Conservation (phyloP, 164 flowering plant genomes). For the Brasenia schreberi region DNA sequence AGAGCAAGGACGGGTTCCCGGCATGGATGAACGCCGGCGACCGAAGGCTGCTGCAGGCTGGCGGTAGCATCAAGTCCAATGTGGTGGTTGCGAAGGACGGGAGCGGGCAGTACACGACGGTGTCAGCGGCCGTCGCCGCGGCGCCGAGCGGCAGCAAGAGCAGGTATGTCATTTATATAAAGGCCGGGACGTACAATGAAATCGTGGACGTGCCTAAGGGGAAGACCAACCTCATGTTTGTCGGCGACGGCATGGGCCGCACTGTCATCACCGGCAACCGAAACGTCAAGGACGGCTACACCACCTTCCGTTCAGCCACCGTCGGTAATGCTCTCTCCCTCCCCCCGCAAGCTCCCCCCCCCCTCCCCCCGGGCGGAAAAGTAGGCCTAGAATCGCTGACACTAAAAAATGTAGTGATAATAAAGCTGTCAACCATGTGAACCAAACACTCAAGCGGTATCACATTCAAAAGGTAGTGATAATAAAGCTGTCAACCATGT, state of each 20-base stretch:
- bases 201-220: constrained; percentile 9
- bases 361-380: not conserved
- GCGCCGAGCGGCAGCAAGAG: constrained; percentile 16
- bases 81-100: constrained; percentile 56
- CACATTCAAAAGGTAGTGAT: too few relatives aligned
- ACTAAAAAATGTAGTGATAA: too few relatives aligned
- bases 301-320: constrained; percentile 24
- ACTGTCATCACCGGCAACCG: constrained; percentile 28
- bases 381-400: not conserved
- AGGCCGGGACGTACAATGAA: constrained; percentile 42
- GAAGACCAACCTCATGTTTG: constrained; percentile 19
- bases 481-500: too few relatives aligned
- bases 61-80: constrained; percentile 16
- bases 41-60: constrained; percentile 18
- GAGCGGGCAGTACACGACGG: constrained; percentile 34
- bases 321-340: constrained; percentile 15
- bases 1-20: constrained; percentile 17
- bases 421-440: too few relatives aligned
- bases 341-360: not conserved
- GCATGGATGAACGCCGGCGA: constrained; percentile 24
- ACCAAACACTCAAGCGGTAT: too few relatives aligned
- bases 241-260: constrained; percentile 40
- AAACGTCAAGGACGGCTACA: constrained; percentile 9
- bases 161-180: constrained; percentile 32
- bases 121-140: constrained; percentile 26